Conservation (phyloP, 2,329 filamentous ascomycete genomes). For the Lasiodiplodia citricola region DNA sequence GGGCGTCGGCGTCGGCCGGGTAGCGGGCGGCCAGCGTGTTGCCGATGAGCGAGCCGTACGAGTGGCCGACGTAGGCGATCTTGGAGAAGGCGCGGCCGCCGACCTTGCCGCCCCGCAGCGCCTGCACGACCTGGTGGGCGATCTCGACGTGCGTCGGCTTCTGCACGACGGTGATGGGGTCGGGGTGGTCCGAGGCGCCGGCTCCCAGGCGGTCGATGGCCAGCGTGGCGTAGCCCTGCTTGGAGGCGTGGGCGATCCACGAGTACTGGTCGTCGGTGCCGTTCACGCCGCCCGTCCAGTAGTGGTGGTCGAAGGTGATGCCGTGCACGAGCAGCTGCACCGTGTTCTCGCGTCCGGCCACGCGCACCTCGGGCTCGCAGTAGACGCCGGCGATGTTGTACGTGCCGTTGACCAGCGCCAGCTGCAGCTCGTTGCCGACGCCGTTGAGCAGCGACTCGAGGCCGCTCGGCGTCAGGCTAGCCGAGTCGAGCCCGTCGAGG, state of each 20-base stretch:
- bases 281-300: constrained; percentile 45
- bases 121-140: constrained; percentile 39
- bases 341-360: background rate
- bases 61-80: constrained; percentile 49
- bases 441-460: constrained; percentile 9
- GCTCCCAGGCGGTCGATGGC: constrained; percentile 51
- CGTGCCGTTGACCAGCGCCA: constrained; percentile 13
- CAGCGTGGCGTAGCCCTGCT: constrained; percentile 47
- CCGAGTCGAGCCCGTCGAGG: background rate
- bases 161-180: constrained; percentile 47
- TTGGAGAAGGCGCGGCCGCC: constrained; percentile 38
- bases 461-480: background rate
- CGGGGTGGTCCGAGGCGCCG: constrained; percentile 45
- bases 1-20: constrained; percentile 42
- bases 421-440: constrained; percentile 11
- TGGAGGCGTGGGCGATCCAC: constrained; percentile 49
- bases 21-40: constrained; percentile 40
- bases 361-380: constrained; percentile 17
- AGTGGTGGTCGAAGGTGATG: constrained; percentile 45
- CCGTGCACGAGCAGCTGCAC: constrained; percentile 49
- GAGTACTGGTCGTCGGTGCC: constrained; percentile 35
- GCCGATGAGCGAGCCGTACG: constrained; percentile 44
- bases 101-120: constrained; percentile 38
- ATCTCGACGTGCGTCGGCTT: constrained; percentile 45
- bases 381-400: constrained; percentile 13